phyloP scores from a whole-genome alignment of 169 alveolate genomes.

The Eimeria necatrix region DNA sequence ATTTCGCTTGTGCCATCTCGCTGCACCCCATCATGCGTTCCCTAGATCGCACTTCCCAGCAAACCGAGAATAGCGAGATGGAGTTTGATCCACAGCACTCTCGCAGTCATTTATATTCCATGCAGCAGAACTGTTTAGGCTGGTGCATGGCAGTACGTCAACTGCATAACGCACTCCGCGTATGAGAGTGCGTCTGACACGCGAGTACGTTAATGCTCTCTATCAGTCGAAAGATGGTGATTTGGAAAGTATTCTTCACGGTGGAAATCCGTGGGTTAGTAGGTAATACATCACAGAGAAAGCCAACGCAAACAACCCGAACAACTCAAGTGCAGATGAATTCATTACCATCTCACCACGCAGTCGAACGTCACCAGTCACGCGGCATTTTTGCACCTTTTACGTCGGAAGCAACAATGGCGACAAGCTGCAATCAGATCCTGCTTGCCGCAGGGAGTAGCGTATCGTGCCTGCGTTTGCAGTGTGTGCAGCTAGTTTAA shows the following conservation, averaged over 20 bases:
- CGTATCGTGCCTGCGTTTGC: slow-evolving; percentile 1
- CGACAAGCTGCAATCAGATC: slow-evolving; percentile 7
- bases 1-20: too few relatives aligned
- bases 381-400: neutral
- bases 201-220: neutral
- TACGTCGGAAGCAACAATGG: neutral
- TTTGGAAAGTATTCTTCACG: neutral
- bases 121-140: slow-evolving; percentile 7
- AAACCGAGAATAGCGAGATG: slow-evolving; percentile 63
- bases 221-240: slow-evolving; percentile 71
- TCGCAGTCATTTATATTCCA: slow-evolving; percentile 43
- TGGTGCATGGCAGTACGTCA: slow-evolving; percentile 52
- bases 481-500: slow-evolving; percentile 62
- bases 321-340: too few relatives aligned
- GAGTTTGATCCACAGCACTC: neutral
- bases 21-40: slow-evolving; percentile 73
- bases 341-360: too few relatives aligned
- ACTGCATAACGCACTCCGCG: neutral
- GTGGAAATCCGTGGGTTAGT: neutral
- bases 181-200: too few relatives aligned
- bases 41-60: slow-evolving; percentile 9
- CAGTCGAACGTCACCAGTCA: neutral
- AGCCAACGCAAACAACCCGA: neutral
- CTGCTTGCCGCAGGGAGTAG: slow-evolving; percentile 33
- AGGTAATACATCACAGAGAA: neutral